Evolutionary conservation across 192 early-diverging fungal genomes (phyloP), one percentile per base, ranked within the genome.

Genomic region (Coemansia sp.): DNA sequence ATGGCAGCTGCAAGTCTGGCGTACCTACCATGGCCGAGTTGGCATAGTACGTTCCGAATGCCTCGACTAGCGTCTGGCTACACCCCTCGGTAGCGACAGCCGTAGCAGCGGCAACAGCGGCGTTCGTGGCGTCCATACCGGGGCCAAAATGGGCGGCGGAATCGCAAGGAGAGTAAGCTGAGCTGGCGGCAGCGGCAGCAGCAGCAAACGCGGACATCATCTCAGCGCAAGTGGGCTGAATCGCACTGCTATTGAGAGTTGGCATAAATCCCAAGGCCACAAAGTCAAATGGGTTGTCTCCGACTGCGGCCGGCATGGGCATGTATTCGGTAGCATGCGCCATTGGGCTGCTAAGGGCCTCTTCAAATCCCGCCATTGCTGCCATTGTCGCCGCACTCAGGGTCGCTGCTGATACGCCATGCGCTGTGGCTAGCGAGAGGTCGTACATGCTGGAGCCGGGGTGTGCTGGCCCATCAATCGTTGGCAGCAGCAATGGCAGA

Each of bases 311-410:
- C 6, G 64, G 10, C 10, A 41, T 47, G 25, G 65, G 43, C 20
- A 57, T 13, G 43, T 21, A 66, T 1, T 66, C 47, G 10, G 48
- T 13, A 3, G 68, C 6, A 20, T 38, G 33, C 2, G 59, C 1
- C 34, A 43, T 50, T 8, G 63, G 36, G 31, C 47, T 62, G 53
- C 53, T 39, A 4, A 64, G 8, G 0, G 42, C 37, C 6, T 61
- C 53, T 3, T 74, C 77, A 14, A 70, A 48, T 2, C 64, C 47
- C 0, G 59, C 34, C 50, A 79, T 60, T 2, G 72, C 72, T 3
- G 77, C 68, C 31, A 79, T 65, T 4, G 68, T 69, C 23, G 77
- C 77, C 3, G 69, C 69, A 31, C 64, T 70, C 41, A 79, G 53
- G 3, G 59, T 65, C 10, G 61, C 56, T 11, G 63, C 50, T 6